Conservation (phyloP, 495 filamentous ascomycete species). For the Barbatosphaeria neglecta region DNA sequence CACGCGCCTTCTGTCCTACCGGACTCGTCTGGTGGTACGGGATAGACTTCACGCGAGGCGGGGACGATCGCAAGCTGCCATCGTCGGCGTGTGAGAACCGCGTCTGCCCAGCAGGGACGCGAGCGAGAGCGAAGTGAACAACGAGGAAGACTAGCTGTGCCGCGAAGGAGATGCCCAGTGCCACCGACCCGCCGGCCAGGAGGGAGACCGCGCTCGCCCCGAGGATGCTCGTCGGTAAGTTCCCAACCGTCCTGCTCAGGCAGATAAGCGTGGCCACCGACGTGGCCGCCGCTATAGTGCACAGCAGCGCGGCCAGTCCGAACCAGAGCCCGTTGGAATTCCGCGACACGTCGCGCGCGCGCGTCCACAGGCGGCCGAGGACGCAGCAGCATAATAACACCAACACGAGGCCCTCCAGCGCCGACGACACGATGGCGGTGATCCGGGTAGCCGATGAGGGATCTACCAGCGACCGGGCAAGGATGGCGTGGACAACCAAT, state of each 20-base stretch:
- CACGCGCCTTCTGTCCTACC: conserved; percentile 11
- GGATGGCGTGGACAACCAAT: conserved; percentile 25
- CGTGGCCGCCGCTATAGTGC: conserved; percentile 23
- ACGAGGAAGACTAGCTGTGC: conserved; percentile 29
- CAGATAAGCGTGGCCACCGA: conserved; percentile 26
- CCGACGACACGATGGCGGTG: conserved; percentile 22
- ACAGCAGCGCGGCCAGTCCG: conserved; percentile 19
- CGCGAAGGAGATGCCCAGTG: conserved; percentile 27
- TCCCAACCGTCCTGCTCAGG: conserved; percentile 15
- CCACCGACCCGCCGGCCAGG: conserved; percentile 24
- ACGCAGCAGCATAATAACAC: conserved; percentile 15
- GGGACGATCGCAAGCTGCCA: conserved; percentile 10
- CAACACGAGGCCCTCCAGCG: conserved; percentile 22
- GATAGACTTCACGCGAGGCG: conserved; percentile 30
- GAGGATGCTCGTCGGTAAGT: conserved; percentile 17
- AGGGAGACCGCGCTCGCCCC: conserved; percentile 16
- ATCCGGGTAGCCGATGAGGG: conserved; percentile 16
- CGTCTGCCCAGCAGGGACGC: conserved; percentile 11
- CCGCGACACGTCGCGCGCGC: conserved; percentile 8
- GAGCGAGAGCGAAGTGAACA: conserved; percentile 20
- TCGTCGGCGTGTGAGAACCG: conserved; percentile 17
- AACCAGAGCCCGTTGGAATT: conserved; percentile 21
- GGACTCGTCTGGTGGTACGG: conserved; percentile 32
- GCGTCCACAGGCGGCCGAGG: conserved; percentile 10
- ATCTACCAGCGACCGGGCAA: conserved; percentile 22